phyloP scores from a whole-genome alignment of 768 basidiomycete genomes.

The Clathrus columnatus region DNA sequence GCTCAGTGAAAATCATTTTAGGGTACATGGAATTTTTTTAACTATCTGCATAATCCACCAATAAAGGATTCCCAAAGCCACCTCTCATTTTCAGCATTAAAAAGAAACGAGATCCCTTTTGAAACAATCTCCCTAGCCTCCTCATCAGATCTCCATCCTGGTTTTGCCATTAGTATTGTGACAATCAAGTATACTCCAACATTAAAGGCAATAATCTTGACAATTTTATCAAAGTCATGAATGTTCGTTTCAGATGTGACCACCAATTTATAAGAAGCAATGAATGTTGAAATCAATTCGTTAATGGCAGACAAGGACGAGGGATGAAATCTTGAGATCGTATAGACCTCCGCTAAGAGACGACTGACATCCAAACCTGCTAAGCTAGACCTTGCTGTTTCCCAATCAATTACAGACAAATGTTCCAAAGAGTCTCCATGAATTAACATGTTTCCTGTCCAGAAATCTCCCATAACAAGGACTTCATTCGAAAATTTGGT shows the following conservation, averaged over 20 bases:
- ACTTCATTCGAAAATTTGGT: constrained; percentile 26
- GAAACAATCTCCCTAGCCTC: background rate
- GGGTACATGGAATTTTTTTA: too few species aligned
- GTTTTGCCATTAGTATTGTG: background rate
- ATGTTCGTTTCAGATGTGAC: background rate
- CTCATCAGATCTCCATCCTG: background rate
- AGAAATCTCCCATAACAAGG: constrained; percentile 59
- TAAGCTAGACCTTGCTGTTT: constrained; percentile 48
- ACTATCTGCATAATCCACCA: too few species aligned
- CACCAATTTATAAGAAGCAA: constrained; percentile 32
- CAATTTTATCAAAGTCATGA: background rate
- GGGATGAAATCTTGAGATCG: constrained; percentile 39
- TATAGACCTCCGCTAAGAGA: constrained; percentile 51
- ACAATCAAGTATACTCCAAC: background rate
- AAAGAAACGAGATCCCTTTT: too few species aligned
- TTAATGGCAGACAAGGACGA: constrained; percentile 28
- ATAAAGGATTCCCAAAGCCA: too few species aligned
- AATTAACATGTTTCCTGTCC: constrained; percentile 63
- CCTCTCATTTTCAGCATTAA: too few species aligned
- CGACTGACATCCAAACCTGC: constrained; percentile 55
- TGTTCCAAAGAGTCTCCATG: constrained; percentile 29
- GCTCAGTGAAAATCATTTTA: too few species aligned
- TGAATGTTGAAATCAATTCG: constrained; percentile 34
- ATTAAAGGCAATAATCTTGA: background rate
- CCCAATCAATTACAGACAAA: constrained; percentile 57